A percentile compares a stretch with the other conserved stretches of the same genome.
Evolutionary conservation across 2,329 filamentous ascomycete genomes (phyloP).

Genomic region (Trichoderma pleuroti): DNA sequence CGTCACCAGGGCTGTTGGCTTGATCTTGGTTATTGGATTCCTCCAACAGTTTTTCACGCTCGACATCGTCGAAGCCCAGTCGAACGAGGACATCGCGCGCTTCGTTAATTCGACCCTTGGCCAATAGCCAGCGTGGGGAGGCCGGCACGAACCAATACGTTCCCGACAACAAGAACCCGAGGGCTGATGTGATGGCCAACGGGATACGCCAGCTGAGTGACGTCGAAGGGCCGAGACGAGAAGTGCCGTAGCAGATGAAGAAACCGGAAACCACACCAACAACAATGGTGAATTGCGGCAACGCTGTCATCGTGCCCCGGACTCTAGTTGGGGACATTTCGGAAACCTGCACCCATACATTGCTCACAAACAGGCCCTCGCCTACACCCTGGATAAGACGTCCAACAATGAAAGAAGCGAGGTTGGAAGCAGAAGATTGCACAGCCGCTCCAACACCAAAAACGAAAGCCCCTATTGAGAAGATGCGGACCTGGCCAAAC

Average conservation of each 20-base stretch:
- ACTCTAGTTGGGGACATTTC: conserved; percentile 54
- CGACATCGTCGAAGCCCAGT: conserved; percentile 43
- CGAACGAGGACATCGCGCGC: conserved; percentile 39
- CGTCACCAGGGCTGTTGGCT: neutral
- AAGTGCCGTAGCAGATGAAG: conserved; percentile 59
- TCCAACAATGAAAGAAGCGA: conserved; percentile 54
- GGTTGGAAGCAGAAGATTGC: conserved; percentile 32
- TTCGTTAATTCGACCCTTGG: conserved; percentile 39
- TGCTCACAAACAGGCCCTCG: conserved; percentile 54
- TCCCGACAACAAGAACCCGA: conserved; percentile 29
- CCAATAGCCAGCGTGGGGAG: conserved; percentile 56
- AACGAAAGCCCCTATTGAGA: conserved; percentile 49
- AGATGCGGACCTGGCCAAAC: conserved; percentile 51
- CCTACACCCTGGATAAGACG: conserved; percentile 55
- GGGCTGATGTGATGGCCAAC: conserved; percentile 38
- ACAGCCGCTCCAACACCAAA: conserved; percentile 52
- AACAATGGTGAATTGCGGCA: conserved; percentile 52
- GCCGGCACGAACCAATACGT: conserved; percentile 41
- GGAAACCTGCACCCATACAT: conserved; percentile 51
- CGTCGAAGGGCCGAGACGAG: conserved; percentile 39
- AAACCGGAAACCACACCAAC: conserved; percentile 53
- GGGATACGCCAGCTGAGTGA: conserved; percentile 56
- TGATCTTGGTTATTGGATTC: conserved; percentile 26
- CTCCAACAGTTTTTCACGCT: conserved; percentile 39
- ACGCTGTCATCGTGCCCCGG: conserved; percentile 50